Percentiles rank a stretch among this genome's conserved stretches.
Conservation (phyloP, 345 rosid genomes). For the Mallotus nudiflorus region DNA sequence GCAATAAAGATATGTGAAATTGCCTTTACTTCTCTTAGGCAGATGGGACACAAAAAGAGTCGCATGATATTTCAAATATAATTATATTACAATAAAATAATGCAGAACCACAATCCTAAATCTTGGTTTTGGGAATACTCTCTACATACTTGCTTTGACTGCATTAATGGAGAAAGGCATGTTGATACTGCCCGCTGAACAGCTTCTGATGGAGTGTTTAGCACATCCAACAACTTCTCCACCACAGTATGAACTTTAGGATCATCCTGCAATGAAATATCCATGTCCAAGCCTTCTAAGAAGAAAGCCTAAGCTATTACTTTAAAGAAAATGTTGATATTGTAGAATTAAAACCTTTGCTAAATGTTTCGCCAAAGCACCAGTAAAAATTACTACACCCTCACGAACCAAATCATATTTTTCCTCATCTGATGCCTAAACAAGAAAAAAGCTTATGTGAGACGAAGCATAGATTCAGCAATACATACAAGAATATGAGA, state of each 20-base stretch:
- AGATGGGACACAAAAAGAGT: background rate
- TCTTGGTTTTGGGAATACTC: conserved; percentile 6
- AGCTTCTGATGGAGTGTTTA: conserved; percentile 98
- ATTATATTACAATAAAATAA: conserved; percentile 1
- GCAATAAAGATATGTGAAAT: background rate
- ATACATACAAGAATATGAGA: background rate
- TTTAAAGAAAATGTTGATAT: background rate
- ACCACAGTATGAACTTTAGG: conserved; percentile 91
- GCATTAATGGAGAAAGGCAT: conserved; percentile 87
- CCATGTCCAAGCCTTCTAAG: background rate
- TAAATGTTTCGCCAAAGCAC: conserved; percentile 92
- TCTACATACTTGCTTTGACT: conserved; percentile 70
- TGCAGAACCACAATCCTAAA: background rate
- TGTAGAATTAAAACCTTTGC: conserved; percentile 56
- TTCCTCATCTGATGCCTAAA: conserved; percentile 88
- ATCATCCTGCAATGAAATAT: conserved; percentile 66
- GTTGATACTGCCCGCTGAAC: conserved; percentile 94
- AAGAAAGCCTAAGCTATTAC: background rate
- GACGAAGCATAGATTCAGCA: background rate
- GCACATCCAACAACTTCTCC: conserved; percentile 91
- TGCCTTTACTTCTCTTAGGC: background rate
- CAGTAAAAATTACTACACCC: conserved; percentile 96
- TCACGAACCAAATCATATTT: conserved; percentile 95
- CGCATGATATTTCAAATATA: background rate
- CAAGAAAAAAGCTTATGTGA: conserved; percentile 2